phyloP scores from a whole-genome alignment of 768 basidiomycete genomes.

The Coprinopsis marcescibilis region DNA sequence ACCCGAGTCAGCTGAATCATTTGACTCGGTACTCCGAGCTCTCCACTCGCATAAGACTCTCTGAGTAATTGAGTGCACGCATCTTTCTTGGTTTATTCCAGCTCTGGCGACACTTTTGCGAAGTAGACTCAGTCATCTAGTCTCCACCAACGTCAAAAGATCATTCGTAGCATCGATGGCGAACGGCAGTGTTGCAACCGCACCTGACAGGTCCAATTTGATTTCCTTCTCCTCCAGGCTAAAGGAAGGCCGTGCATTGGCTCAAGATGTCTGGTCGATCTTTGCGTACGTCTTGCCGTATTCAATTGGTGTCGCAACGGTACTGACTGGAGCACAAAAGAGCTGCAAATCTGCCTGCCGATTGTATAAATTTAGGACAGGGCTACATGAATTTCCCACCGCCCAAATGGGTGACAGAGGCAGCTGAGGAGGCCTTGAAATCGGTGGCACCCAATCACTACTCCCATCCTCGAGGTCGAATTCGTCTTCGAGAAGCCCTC shows the following conservation, averaged over 20 bases:
- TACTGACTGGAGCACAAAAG: slow-evolving; percentile 36
- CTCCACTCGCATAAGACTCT: slow-evolving; percentile 2
- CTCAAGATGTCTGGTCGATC: slow-evolving; percentile 87
- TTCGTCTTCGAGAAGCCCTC: slow-evolving; percentile 84
- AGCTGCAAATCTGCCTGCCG: slow-evolving; percentile 78
- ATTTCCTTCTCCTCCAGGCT: slow-evolving; percentile 71
- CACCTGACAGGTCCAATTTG: slow-evolving; percentile 40
- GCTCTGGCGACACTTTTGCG: slow-evolving; percentile 9
- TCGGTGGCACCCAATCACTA: slow-evolving; percentile 73
- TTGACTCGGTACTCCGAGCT: slow-evolving; percentile 6
- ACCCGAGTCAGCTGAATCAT: slow-evolving; percentile 5
- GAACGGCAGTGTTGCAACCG: slow-evolving; percentile 13
- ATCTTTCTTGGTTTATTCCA: background rate
- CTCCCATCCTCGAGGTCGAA: slow-evolving; percentile 85
- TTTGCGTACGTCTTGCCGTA: slow-evolving; percentile 58
- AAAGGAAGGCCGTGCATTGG: slow-evolving; percentile 68
- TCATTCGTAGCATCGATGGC: slow-evolving; percentile 8
- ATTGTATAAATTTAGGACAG: slow-evolving; percentile 95
- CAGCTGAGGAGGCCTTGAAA: slow-evolving; percentile 63
- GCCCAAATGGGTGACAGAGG: slow-evolving; percentile 71
- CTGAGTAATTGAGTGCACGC: background rate
- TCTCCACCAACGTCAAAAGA: background rate
- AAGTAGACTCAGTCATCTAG: slow-evolving; percentile 3
- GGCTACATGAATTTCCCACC: slow-evolving; percentile 93
- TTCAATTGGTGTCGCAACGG: background rate